Percentiles rank a stretch among this genome's conserved stretches.
Evolutionary conservation across 2,329 filamentous ascomycete genomes (phyloP).

Genomic region (Phyllosticta citrichinensis): DNA sequence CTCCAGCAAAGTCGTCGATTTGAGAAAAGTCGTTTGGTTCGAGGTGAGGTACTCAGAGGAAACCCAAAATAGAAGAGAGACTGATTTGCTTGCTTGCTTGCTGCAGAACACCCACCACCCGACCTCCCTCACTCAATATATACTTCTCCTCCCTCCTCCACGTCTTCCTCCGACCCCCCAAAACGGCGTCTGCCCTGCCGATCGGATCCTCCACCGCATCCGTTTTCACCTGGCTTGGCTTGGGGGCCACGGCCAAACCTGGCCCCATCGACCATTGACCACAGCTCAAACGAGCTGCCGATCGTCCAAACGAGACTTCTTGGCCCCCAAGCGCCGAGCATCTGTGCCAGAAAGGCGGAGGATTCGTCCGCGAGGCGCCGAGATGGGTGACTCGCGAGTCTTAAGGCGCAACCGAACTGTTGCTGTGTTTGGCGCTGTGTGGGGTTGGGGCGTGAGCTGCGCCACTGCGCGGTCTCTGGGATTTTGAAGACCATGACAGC

Average conservation of each 20-base stretch:
- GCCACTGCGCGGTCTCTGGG: too few relatives aligned
- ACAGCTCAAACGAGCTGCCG: not conserved
- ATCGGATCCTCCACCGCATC: not conserved
- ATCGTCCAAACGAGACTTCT: not conserved
- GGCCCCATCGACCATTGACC: not conserved
- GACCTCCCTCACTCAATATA: not conserved
- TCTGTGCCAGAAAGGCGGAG: not conserved
- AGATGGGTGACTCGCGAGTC: too few relatives aligned
- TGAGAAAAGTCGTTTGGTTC: too few relatives aligned
- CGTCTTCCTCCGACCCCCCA: not conserved
- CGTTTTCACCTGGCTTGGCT: not conserved
- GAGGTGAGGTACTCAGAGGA: too few relatives aligned
- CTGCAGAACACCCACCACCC: not conserved
- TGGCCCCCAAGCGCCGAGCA: not conserved
- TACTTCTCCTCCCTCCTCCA: not conserved
- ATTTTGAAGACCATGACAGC: too few relatives aligned
- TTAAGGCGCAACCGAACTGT: too few relatives aligned
- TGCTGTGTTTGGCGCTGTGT: too few relatives aligned
- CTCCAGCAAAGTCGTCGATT: too few relatives aligned
- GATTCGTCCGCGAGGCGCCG: too few relatives aligned
- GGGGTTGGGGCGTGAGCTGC: too few relatives aligned
- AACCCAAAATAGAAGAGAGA: too few relatives aligned
- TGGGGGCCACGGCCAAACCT: not conserved
- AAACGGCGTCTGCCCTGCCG: not conserved
- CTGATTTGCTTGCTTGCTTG: too few relatives aligned